Conservation (phyloP, 331 rosid genomes). For the Ulmus americana region DNA sequence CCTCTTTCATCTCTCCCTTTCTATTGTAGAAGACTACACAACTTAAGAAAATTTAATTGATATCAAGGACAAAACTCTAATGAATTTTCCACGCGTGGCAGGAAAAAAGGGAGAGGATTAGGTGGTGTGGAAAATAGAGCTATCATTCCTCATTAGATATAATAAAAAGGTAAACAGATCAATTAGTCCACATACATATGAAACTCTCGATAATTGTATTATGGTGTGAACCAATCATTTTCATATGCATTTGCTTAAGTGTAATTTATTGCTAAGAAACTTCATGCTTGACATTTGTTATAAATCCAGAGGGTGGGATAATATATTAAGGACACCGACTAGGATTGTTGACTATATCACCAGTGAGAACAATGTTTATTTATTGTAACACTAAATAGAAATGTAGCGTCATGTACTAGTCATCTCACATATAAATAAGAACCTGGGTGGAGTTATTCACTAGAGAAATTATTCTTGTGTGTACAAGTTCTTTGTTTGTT, state of each 20-base stretch:
- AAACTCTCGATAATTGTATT: not conserved
- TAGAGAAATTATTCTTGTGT: slow-evolving; percentile 24
- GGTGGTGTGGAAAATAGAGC: slow-evolving; percentile 40
- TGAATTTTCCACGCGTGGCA: slow-evolving; percentile 20
- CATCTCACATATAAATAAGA: slow-evolving; percentile 19
- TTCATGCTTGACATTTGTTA: slow-evolving; percentile 4
- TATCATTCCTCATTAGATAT: not conserved
- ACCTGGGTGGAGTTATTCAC: slow-evolving; percentile 11
- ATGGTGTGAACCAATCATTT: slow-evolving; percentile 18
- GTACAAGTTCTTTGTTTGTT: slow-evolving; percentile 28
- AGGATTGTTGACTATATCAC: slow-evolving; percentile 9
- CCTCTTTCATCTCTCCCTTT: too few species aligned
- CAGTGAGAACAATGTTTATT: not conserved
- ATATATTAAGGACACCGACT: slow-evolving; percentile 4
- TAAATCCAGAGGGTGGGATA: not conserved
- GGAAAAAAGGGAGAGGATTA: slow-evolving; percentile 15
- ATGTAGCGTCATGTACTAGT: slow-evolving; percentile 11
- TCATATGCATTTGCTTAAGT: slow-evolving; percentile 13
- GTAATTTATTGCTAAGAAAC: not conserved
- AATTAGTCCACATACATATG: not conserved
- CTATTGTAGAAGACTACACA: too few species aligned
- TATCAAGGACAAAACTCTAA: not conserved
- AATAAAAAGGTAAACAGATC: not conserved
- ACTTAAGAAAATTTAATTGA: too few species aligned
- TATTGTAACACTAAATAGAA: slow-evolving; percentile 13